phyloP scores from a whole-genome alignment of 768 basidiomycete species.

The Hygrocybe punicea region DNA sequence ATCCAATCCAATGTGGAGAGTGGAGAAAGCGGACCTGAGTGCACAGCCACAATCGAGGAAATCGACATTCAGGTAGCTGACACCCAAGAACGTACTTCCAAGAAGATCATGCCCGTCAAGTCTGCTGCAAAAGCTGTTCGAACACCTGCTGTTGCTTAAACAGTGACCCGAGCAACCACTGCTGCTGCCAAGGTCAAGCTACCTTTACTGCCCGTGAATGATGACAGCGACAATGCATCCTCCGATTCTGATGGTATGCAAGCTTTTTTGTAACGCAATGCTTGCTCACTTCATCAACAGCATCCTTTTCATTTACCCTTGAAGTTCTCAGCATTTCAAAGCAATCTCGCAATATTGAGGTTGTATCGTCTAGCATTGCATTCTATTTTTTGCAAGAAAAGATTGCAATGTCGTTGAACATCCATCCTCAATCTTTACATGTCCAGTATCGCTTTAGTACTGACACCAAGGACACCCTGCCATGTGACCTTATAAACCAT shows the following conservation, averaged over 20 bases:
- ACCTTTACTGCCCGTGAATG: background rate
- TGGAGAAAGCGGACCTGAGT: background rate
- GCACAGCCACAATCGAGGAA: background rate
- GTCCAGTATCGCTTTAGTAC: conserved; percentile 5
- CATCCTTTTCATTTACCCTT: background rate
- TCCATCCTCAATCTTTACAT: background rate
- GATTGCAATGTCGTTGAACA: background rate
- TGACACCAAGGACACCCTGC: conserved; percentile 2
- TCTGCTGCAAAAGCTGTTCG: background rate
- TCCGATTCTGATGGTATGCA: background rate
- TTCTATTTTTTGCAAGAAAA: too few species aligned
- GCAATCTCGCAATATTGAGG: background rate
- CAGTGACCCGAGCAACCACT: background rate
- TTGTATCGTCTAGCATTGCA: background rate
- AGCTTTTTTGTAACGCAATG: background rate
- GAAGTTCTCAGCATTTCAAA: background rate
- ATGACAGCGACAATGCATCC: background rate
- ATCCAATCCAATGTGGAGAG: background rate
- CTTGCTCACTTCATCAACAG: background rate
- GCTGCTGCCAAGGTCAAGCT: background rate
- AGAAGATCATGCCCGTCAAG: background rate
- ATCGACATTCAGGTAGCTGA: background rate
- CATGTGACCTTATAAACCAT: background rate
- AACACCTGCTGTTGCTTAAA: background rate
- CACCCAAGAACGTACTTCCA: too few species aligned